phyloP scores from a whole-genome alignment of 352 stramenopile genomes.

The Thalassiosira oceanica region DNA sequence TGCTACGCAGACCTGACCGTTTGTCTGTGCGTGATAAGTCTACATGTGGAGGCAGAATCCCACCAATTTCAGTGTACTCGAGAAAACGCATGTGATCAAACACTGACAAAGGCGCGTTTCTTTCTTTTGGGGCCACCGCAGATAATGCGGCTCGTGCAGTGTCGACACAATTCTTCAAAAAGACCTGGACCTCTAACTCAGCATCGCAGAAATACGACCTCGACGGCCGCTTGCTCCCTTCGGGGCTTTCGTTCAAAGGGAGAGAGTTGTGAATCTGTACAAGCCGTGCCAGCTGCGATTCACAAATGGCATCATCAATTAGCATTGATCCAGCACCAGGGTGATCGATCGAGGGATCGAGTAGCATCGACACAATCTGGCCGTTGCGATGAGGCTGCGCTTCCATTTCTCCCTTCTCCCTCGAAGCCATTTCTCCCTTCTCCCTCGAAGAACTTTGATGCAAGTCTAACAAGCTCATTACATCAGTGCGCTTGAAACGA shows the following conservation, averaged over 20 bases:
- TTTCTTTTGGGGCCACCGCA: conserved; percentile 11
- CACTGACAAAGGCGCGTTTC: conserved; percentile 25
- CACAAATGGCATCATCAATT: conserved; percentile 53
- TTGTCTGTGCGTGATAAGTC: conserved; percentile 61
- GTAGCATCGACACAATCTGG: conserved; percentile 41
- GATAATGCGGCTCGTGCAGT: background rate
- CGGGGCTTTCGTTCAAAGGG: conserved; percentile 29
- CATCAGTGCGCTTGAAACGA: conserved; percentile 10
- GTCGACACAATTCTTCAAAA: conserved; percentile 16
- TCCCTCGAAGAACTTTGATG: background rate
- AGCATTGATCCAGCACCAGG: conserved; percentile 66
- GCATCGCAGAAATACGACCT: conserved; percentile 74
- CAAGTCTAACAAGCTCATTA: conserved; percentile 23
- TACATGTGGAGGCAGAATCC: conserved; percentile 59
- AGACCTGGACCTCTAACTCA: conserved; percentile 39
- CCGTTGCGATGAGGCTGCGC: background rate
- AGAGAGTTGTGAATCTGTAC: conserved; percentile 46
- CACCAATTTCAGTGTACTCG: conserved; percentile 48
- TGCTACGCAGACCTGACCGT: conserved; percentile 42
- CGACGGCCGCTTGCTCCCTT: conserved; percentile 14
- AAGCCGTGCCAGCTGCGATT: conserved; percentile 37
- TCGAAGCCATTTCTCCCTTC: background rate
- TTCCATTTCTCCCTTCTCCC: background rate
- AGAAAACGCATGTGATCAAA: conserved; percentile 74
- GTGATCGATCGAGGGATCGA: conserved; percentile 53